These are phyloP conservation scores for Clarireedia sp. DNA, from an alignment of 2,329 filamentous ascomycete species.

Conservation along the genomic window DNA sequence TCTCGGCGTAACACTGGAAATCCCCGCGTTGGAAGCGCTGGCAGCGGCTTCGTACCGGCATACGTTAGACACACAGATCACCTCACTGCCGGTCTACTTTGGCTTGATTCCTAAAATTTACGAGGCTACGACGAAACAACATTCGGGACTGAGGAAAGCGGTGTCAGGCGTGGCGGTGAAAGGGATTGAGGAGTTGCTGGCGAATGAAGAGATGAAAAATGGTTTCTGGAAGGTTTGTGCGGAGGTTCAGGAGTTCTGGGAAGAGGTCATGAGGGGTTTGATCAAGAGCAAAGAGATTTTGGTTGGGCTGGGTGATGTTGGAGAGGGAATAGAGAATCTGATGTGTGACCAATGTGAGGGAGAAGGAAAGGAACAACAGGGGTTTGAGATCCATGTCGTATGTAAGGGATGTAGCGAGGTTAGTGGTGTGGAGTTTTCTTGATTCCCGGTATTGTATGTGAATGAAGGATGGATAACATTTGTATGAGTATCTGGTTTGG, in stretches of 20 bases:
- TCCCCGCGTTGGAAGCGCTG: constrained; percentile 10
- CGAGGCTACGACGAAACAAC: not conserved
- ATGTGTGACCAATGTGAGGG: constrained; percentile 19
- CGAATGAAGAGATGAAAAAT: not conserved
- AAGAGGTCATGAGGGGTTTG: constrained; percentile 13
- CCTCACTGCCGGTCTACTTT: constrained; percentile 8
- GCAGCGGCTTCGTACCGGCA: constrained; percentile 12
- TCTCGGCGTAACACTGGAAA: constrained; percentile 12
- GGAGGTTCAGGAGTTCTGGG: constrained; percentile 16
- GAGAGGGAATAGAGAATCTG: constrained; percentile 4
- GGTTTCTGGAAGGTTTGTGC: constrained; percentile 12
- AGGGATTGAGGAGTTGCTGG: constrained; percentile 15
- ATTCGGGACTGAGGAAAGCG: constrained; percentile 11
- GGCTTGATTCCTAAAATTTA: constrained; percentile 12
- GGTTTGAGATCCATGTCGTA: constrained; percentile 10
- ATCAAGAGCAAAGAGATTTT: not conserved
- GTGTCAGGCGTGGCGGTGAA: constrained; percentile 16
- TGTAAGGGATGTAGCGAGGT: constrained; percentile 24
- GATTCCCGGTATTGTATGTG: constrained; percentile 19
- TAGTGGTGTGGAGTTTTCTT: constrained; percentile 5
- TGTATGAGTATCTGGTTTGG: not conserved
- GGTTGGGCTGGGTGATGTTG: not conserved
- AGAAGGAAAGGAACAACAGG: constrained; percentile 5
- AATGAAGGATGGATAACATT: not conserved
- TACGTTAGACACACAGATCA: constrained; percentile 12